These are phyloP conservation scores for Apiotrichum brassicae DNA, from an alignment of 1,284 basidiomycete species.

Conservation along the genomic window DNA sequence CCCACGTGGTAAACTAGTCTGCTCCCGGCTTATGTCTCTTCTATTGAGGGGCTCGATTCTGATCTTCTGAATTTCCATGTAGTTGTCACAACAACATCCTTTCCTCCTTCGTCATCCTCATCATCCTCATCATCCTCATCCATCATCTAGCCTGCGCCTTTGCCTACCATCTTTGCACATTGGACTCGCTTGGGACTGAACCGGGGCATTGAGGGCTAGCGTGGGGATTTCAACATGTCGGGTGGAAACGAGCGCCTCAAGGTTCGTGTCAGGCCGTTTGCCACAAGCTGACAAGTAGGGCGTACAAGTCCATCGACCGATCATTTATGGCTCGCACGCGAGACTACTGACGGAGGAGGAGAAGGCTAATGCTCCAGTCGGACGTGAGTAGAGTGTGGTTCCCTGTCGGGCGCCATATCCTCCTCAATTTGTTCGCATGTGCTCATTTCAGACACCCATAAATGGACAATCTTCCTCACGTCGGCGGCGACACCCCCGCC, in stretches of 20 bases:
- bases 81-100: no score
- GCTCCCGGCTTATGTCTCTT: no score
- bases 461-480: conserved; percentile 93
- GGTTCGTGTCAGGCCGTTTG: conserved; percentile 12
- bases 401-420: neutral
- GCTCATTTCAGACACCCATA: conserved; percentile 75
- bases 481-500: conserved; percentile 50
- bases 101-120: no score
- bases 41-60: no score
- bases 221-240: conserved; percentile 21
- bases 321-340: conserved; percentile 96
- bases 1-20: no score
- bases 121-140: no score
- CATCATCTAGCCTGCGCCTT: no score
- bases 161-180: no score
- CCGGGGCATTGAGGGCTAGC: neutral
- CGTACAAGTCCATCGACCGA: conserved; percentile 77
- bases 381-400: conserved; percentile 28
- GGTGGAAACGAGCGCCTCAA: conserved; percentile 25
- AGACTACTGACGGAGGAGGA: conserved; percentile 72
- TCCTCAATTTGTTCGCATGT: no score
- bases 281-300: conserved; percentile 54
- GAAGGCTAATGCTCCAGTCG: conserved; percentile 30
- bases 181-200: no score
- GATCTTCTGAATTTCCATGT: no score